Percentiles rank a stretch among this genome's conserved stretches.
These are phyloP conservation scores for Neonectria hederae DNA, from an alignment of 2,329 filamentous ascomycete genomes.

Conservation along the genomic window DNA sequence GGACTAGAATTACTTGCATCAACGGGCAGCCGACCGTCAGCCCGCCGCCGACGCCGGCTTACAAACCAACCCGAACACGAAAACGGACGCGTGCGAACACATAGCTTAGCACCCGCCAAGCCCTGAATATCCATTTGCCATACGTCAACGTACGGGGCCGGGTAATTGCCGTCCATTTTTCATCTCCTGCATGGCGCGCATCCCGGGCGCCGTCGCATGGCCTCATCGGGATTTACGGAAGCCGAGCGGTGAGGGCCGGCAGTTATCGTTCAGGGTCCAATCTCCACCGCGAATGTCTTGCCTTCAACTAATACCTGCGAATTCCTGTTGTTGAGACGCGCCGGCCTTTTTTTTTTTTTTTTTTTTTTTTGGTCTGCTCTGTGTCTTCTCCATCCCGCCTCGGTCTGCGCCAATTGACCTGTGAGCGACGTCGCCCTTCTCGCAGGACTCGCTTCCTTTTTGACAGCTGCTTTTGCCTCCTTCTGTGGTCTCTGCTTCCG, in stretches of 20 bases:
- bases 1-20: background rate
- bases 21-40: background rate
- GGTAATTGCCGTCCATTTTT: constrained; percentile 27
- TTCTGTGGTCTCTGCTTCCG: background rate
- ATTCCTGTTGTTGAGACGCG: constrained; percentile 13
- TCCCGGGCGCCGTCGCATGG: constrained; percentile 24
- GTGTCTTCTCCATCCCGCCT: background rate
- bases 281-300: constrained; percentile 19
- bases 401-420: constrained; percentile 23
- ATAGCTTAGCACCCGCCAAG: constrained; percentile 1
- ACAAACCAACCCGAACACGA: constrained; percentile 37
- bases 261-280: constrained; percentile 28
- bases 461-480: background rate
- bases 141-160: constrained; percentile 8
- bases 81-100: constrained; percentile 24
- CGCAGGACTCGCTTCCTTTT: background rate
- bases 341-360: too few species aligned
- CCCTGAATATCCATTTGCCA: background rate
- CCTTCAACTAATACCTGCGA: constrained; percentile 25
- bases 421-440: constrained; percentile 11
- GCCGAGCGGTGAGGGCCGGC: constrained; percentile 44
- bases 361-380: background rate
- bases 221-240: constrained; percentile 36
- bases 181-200: constrained; percentile 4
- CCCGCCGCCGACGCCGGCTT: background rate